A percentile compares a stretch with the other conserved stretches of the same genome.
These are phyloP conservation scores for Zygotorulaspora sp. DNA, from an alignment of 805 yeast genomes.

Conservation along the genomic window DNA sequence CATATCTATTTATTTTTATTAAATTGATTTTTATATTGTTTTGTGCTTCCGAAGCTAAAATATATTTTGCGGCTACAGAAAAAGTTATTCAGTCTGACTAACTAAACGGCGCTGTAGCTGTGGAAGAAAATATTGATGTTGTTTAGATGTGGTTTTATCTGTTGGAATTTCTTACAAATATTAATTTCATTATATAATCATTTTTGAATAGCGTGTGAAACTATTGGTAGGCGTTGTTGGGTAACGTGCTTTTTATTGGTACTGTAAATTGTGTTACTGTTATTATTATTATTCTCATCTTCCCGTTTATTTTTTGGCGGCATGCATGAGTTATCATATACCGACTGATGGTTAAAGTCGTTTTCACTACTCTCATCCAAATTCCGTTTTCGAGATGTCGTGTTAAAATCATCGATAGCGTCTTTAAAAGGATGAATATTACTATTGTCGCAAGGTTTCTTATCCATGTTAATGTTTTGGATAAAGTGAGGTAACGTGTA, in stretches of 20 bases:
- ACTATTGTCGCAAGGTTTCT: constrained; percentile 2
- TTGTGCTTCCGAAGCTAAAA: no score
- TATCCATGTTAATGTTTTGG: constrained; percentile 2
- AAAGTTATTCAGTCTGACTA: no score
- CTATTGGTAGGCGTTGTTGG: constrained; percentile 4
- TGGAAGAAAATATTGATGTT: neutral
- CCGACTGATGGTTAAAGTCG: neutral
- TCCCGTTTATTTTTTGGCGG: neutral
- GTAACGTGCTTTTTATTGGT: constrained; percentile 5
- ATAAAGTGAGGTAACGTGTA: constrained; percentile 16
- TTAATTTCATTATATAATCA: neutral
- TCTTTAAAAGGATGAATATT: constrained; percentile 5
- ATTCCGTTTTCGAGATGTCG: constrained; percentile 12
- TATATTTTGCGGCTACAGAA: no score
- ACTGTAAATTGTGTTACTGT: neutral
- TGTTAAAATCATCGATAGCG: constrained; percentile 2
- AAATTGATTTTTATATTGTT: no score
- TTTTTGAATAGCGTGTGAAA: constrained; percentile 2
- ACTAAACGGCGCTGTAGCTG: no score
- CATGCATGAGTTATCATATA: neutral
- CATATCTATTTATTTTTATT: no score
- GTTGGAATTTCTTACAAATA: no score
- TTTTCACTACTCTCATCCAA: constrained; percentile 4
- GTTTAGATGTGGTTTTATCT: neutral
- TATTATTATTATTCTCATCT: no score